These are phyloP conservation scores for Hsuehochloa calcarea DNA, from an alignment of 176 grass and related monocot species.

Conservation along the genomic window DNA sequence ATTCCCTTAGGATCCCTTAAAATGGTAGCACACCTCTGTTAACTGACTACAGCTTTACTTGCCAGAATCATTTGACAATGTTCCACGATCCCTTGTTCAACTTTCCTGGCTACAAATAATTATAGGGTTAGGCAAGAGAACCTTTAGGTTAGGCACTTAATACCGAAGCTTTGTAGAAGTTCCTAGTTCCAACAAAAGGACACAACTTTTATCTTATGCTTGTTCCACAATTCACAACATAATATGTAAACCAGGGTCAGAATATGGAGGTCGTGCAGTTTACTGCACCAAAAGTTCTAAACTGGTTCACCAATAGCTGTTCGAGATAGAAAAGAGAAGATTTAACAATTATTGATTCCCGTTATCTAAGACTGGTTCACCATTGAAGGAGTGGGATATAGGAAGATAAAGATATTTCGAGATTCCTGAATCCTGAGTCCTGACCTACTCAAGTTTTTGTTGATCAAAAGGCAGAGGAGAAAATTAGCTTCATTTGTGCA, in stretches of 20 bases:
- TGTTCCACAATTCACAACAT: neutral
- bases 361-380: neutral
- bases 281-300: neutral
- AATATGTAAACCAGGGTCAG: neutral
- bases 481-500: neutral
- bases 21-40: neutral
- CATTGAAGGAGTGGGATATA: neutral
- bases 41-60: constrained; percentile 15
- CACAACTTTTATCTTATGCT: constrained; percentile 1
- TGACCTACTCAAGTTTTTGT: neutral
- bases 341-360: neutral
- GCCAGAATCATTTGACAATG: constrained; percentile 34
- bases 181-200: constrained; percentile 4
- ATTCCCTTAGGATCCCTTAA: constrained; percentile 22
- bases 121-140: constrained; percentile 50
- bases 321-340: neutral
- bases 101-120: constrained; percentile 22
- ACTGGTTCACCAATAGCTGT: neutral
- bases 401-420: neutral
- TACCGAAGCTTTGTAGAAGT: constrained; percentile 11
- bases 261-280: neutral
- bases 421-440: neutral
- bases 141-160: constrained; percentile 43
- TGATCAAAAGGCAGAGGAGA: neutral
- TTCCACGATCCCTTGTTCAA: neutral